A percentile compares a stretch with the other conserved stretches of the same genome.
These are phyloP conservation scores for Rhizophora mangle DNA, from an alignment of 345 rosid genomes.

Conservation along the genomic window DNA sequence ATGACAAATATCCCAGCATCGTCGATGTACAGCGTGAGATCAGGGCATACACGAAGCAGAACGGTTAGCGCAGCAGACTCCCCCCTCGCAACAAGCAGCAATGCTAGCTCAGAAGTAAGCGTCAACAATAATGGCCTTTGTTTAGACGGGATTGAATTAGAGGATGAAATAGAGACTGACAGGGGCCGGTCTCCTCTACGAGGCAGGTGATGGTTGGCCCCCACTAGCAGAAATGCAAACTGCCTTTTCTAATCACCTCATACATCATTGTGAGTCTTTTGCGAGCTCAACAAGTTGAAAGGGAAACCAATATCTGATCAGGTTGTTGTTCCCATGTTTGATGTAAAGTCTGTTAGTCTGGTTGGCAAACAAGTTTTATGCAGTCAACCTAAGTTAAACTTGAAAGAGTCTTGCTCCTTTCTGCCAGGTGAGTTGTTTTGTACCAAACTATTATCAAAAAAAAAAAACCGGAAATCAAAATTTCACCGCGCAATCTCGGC, in stretches of 20 bases:
- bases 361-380: constrained; percentile 22
- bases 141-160: constrained; percentile 55
- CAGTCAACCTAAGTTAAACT: constrained; percentile 22
- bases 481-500: neutral
- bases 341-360: constrained; percentile 36
- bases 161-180: constrained; percentile 61
- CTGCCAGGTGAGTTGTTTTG: constrained; percentile 27
- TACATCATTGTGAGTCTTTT: constrained; percentile 21
- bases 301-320: constrained; percentile 22
- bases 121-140: constrained; percentile 66
- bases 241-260: constrained; percentile 6
- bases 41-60: constrained; percentile 67
- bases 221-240: neutral
- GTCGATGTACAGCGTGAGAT: constrained; percentile 93
- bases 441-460: constrained; percentile 8
- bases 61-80: constrained; percentile 78
- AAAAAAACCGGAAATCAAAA: constrained; percentile 6
- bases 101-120: constrained; percentile 94
- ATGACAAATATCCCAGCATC: constrained; percentile 98
- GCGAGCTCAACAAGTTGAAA: constrained; percentile 17
- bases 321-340: constrained; percentile 17
- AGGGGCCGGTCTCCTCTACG: constrained; percentile 68
- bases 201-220: constrained; percentile 48
- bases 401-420: constrained; percentile 8
- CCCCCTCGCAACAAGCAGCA: constrained; percentile 95